Conservation (phyloP, 192 early-diverging fungal species). For the Umbelopsis isabellina region DNA sequence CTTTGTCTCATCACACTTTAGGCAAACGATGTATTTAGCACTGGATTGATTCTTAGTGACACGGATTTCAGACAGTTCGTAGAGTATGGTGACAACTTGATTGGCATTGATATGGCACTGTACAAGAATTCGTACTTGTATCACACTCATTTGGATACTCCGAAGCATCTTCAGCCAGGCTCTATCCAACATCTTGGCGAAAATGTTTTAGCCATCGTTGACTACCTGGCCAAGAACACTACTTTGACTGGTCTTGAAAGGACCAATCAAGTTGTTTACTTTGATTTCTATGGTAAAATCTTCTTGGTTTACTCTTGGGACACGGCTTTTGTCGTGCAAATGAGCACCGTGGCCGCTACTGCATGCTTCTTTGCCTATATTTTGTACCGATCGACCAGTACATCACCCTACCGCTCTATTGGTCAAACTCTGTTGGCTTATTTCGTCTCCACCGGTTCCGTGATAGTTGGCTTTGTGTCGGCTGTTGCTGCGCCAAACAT, state of each 20-base stretch:
- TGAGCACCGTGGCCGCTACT: slow-evolving; percentile 38
- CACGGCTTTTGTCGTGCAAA: slow-evolving; percentile 54
- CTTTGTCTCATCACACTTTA: not conserved
- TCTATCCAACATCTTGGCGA: slow-evolving; percentile 75
- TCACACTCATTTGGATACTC: slow-evolving; percentile 71
- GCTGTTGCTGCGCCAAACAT: slow-evolving; percentile 37
- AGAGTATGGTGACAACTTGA: slow-evolving; percentile 61
- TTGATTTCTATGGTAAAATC: slow-evolving; percentile 59
- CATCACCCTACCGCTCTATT: slow-evolving; percentile 40
- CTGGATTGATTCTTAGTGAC: slow-evolving; percentile 68
- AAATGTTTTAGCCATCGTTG: slow-evolving; percentile 59
- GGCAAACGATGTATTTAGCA: slow-evolving; percentile 62
- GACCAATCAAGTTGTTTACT: slow-evolving; percentile 58
- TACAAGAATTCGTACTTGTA: slow-evolving; percentile 74
- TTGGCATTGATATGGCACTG: slow-evolving; percentile 71
- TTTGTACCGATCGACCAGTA: slow-evolving; percentile 13
- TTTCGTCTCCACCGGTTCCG: slow-evolving; percentile 28
- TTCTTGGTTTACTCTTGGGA: slow-evolving; percentile 65
- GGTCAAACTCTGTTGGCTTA: slow-evolving; percentile 27
- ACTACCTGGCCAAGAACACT: slow-evolving; percentile 53
- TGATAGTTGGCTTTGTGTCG: slow-evolving; percentile 32
- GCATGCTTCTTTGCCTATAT: slow-evolving; percentile 32
- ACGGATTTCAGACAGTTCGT: slow-evolving; percentile 81
- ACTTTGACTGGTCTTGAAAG: slow-evolving; percentile 49
- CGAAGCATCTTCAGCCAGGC: slow-evolving; percentile 57